phyloP scores from a whole-genome alignment of 1,284 basidiomycete species.

The Tremellales sp. region DNA sequence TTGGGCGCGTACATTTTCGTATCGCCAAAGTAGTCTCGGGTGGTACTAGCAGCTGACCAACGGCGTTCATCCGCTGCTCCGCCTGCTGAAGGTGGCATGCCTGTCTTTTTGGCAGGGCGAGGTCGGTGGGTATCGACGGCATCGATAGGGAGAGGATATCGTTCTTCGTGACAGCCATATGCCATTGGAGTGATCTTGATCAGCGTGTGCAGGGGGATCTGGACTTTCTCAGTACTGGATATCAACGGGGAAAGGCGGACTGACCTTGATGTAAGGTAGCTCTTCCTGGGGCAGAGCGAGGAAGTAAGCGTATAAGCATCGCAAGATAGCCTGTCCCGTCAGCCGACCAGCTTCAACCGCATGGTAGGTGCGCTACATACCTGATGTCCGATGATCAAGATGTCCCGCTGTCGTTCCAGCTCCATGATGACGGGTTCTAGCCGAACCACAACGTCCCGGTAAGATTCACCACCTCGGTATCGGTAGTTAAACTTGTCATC shows the following conservation, averaged over 20 bases:
- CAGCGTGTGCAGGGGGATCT: slow-evolving; percentile 88
- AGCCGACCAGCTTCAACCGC: neutral
- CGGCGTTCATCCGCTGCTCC: neutral
- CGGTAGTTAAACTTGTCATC: slow-evolving; percentile 99
- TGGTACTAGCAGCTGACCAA: neutral
- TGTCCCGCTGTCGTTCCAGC: slow-evolving; percentile 93
- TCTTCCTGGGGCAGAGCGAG: slow-evolving; percentile 88
- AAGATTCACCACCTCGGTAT: slow-evolving; percentile 90
- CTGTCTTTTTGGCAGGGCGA: slow-evolving; percentile 57
- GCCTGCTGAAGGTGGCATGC: slow-evolving; percentile 2
- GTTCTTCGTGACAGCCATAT: slow-evolving; percentile 96
- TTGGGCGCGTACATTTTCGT: slow-evolving; percentile 9
- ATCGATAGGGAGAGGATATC: slow-evolving; percentile 77
- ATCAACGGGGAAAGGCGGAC: slow-evolving; percentile 7
- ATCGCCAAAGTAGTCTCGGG: slow-evolving; percentile 32
- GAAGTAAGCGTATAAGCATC: slow-evolving; percentile 94
- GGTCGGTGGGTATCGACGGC: slow-evolving; percentile 92
- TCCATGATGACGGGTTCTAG: slow-evolving; percentile 99
- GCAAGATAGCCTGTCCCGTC: slow-evolving; percentile 67
- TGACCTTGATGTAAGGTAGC: slow-evolving; percentile 86
- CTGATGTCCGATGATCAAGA: slow-evolving; percentile 95
- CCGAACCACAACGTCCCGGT: slow-evolving; percentile 90
- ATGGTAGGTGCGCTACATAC: slow-evolving; percentile 46
- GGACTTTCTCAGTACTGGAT: neutral
- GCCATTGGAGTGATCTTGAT: slow-evolving; percentile 98